These are phyloP conservation scores for Pseudohalonectria lignicola DNA, from an alignment of 2,329 filamentous ascomycete genomes.

Conservation along the genomic window DNA sequence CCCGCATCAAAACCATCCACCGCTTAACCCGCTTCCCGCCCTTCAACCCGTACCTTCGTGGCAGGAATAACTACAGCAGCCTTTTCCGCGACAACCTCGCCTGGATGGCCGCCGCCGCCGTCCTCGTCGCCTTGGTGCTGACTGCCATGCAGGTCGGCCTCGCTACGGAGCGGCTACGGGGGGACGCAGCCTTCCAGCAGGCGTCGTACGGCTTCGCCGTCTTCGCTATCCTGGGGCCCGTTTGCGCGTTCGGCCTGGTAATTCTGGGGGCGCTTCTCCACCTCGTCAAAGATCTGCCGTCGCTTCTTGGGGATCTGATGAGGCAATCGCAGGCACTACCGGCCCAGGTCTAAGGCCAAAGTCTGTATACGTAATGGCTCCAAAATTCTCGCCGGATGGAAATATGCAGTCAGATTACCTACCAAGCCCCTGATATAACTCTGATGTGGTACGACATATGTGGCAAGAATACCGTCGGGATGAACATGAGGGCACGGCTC, in stretches of 20 bases:
- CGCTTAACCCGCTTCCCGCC: conserved; percentile 5
- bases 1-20: conserved; percentile 9
- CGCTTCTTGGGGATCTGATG: conserved; percentile 3
- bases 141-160: conserved; percentile 32
- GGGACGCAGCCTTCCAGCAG: conserved; percentile 18
- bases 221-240: conserved; percentile 9
- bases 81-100: conserved; percentile 26
- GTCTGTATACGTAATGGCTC: no score
- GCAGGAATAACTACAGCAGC: conserved; percentile 8
- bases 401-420: no score
- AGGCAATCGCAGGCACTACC: neutral
- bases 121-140: conserved; percentile 27
- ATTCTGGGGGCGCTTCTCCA: conserved; percentile 4
- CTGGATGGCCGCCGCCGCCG: conserved; percentile 20
- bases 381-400: no score
- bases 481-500: no score
- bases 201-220: conserved; percentile 26
- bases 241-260: conserved; percentile 4
- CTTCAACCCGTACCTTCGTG: conserved; percentile 6
- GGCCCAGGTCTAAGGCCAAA: neutral
- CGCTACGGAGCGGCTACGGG: conserved; percentile 15
- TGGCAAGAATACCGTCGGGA: no score
- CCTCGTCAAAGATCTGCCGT: conserved; percentile 18
- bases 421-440: no score
- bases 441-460: no score